These are phyloP conservation scores for Marsdenia floribunda DNA, from an alignment of 257 asterid species.

Conservation along the genomic window DNA sequence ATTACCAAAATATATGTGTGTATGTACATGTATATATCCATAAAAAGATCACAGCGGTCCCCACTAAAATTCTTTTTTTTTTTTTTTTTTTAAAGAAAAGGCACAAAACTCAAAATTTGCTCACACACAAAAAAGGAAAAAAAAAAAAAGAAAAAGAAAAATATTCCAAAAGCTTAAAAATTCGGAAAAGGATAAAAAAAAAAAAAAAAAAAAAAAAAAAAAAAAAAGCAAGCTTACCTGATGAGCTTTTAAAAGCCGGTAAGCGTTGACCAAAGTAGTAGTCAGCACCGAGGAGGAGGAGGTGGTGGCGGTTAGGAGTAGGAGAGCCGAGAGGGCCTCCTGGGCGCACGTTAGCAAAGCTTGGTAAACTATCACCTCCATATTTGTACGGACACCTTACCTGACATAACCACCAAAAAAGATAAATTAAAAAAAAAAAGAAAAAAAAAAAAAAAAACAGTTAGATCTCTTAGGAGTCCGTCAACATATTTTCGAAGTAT, in stretches of 20 bases:
- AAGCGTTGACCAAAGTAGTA: constrained; percentile 28
- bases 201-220: background rate
- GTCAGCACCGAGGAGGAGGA: background rate
- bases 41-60: background rate
- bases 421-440: background rate
- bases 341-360: constrained; percentile 53
- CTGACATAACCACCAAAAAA: constrained; percentile 22
- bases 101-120: background rate
- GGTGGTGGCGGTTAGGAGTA: constrained; percentile 5
- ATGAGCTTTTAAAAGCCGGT: constrained; percentile 22
- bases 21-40: background rate
- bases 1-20: background rate
- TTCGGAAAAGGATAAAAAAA: background rate
- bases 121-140: background rate
- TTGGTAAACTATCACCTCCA: constrained; percentile 46
- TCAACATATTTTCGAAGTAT: background rate
- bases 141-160: background rate
- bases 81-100: too few species aligned
- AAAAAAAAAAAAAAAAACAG: constrained; percentile 14
- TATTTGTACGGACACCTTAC: constrained; percentile 27
- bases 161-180: background rate
- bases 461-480: constrained; percentile 26
- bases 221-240: constrained; percentile 18
- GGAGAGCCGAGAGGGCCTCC: constrained; percentile 24
- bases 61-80: background rate